Base-by-base conservation (phyloP, 495 filamentous ascomycete species). In the Neurospora tetraspora region DNA sequence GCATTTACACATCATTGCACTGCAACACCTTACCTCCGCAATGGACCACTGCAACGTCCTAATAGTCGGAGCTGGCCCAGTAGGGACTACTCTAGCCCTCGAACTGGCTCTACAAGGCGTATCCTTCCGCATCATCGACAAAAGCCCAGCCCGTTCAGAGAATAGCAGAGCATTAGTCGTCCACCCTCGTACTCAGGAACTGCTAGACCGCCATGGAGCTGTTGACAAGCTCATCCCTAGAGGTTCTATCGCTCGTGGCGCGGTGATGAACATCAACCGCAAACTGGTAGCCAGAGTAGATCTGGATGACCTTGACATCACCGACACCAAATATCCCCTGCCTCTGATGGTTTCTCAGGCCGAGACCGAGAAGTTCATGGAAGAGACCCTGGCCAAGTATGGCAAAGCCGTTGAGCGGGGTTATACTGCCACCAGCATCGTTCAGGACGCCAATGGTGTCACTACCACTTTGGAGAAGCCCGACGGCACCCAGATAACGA, bases 151-250 rank as follows among this genome's bases (percentile, higher is more conserved):
- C 12, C 81, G 83, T 39, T 81, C 80, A 34, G 74, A 80, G 70
- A 81, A 84, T 38, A 83, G 82, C 70, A 79, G 82, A 4, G 85
- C 85, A 59, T 76, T 85, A 31, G 79, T 82, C 0, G 73, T 86
- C 1, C 85, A 85, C 53, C 79, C 84, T 42, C 79, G 84, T 9
- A 83, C 82, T 1, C 74, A 81, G 27, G 85, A 87, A 74, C 81
- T 87, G 20, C 78, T 86, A 14, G 81, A 82, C 70, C 83, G 84
- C 18, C 80, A 85, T 36, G 79, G 81, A 39, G 75, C 78, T 38
- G 79, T 77, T 4, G 74, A 81, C 65, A 71, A 74, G 27, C 73
- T 83, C 20, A 69, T 82, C 42, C 47, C 73, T 12, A 69, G 74
- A 8, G 82, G 82, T 14, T 68, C 74, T 31, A 72, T 78, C 40